A percentile compares a stretch with the other conserved stretches of the same genome.
These are phyloP conservation scores for Aspergillus vadensis DNA, from an alignment of 2,329 filamentous ascomycete genomes.

Conservation along the genomic window DNA sequence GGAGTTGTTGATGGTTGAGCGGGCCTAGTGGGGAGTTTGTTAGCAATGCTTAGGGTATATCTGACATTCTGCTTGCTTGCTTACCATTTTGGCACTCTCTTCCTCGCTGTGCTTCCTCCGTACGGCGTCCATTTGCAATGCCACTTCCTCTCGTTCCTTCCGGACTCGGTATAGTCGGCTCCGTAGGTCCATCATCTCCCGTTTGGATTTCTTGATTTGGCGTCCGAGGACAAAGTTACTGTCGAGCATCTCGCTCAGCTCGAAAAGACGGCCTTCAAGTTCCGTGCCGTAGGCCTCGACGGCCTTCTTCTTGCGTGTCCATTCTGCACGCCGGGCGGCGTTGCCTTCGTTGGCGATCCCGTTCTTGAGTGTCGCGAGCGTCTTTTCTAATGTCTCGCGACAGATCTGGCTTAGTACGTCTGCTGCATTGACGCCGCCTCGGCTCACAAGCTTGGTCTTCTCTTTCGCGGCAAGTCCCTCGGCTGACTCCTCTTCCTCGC, in stretches of 20 bases:
- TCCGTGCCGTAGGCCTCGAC: conserved; percentile 52
- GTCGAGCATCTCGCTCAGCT: conserved; percentile 55
- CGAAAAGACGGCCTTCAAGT: conserved; percentile 52
- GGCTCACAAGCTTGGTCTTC: conserved; percentile 42
- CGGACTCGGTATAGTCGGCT: conserved; percentile 52
- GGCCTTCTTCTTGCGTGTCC: conserved; percentile 50
- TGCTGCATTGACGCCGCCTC: conserved; percentile 52
- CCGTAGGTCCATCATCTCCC: conserved; percentile 49
- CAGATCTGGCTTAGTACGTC: conserved; percentile 56
- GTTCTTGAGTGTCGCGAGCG: conserved; percentile 45
- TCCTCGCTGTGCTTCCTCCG: conserved; percentile 44
- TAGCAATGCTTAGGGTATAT: background rate
- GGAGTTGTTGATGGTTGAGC: conserved; percentile 45
- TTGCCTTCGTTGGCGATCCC: conserved; percentile 45
- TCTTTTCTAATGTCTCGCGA: conserved; percentile 52
- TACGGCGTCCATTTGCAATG: conserved; percentile 54
- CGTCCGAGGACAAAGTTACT: conserved; percentile 51
- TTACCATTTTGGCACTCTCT: conserved; percentile 40
- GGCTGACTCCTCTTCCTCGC: conserved; percentile 31
- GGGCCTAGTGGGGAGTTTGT: conserved; percentile 29
- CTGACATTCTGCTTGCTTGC: conserved; percentile 5
- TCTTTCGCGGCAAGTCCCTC: conserved; percentile 37
- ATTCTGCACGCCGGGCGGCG: conserved; percentile 41
- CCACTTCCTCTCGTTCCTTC: conserved; percentile 51
- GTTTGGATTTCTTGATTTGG: conserved; percentile 49